phyloP scores from a whole-genome alignment of 1,139 yeast species.

The Casaregolazyma suthepensis region DNA sequence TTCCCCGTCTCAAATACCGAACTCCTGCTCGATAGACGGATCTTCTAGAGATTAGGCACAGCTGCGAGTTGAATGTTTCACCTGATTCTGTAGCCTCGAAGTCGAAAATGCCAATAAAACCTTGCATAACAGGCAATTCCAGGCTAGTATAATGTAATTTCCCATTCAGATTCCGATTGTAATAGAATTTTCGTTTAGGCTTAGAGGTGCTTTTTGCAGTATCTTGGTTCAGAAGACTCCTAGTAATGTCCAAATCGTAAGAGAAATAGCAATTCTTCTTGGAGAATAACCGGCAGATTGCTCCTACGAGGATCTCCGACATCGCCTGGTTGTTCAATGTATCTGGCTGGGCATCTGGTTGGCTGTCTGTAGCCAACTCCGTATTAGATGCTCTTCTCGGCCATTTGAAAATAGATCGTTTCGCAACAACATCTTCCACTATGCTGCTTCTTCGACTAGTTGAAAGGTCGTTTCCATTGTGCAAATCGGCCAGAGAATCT shows the following conservation, averaged over 20 bases:
- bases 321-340: not conserved
- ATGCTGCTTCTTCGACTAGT: conserved; percentile 3
- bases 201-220: not conserved
- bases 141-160: conserved; percentile 23
- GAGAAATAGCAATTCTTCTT: conserved; percentile 21
- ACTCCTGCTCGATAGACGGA: conserved; percentile 41
- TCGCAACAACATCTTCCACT: conserved; percentile 12
- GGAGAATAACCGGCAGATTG: conserved; percentile 14
- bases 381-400: not conserved
- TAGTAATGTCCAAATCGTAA: conserved; percentile 22
- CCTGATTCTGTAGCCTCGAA: not conserved
- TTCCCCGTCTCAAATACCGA: conserved; percentile 41
- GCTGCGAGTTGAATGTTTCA: conserved; percentile 2
- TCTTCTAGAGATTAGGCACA: conserved; percentile 34
- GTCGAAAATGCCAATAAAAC: conserved; percentile 26
- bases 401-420: not conserved
- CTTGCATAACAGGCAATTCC: conserved; percentile 33
- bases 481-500: not conserved
- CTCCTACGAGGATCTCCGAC: conserved; percentile 10
- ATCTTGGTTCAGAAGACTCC: conserved; percentile 5
- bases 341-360: not conserved
- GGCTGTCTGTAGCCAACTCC: not conserved
- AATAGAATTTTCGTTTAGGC: conserved; percentile 24
- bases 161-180: conserved; percentile 27
- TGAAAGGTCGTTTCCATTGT: not conserved